Evolutionary conservation across 2,329 filamentous ascomycete species (phyloP), one percentile per base, ranked within the genome.

Genomic region (Nemania sp.): DNA sequence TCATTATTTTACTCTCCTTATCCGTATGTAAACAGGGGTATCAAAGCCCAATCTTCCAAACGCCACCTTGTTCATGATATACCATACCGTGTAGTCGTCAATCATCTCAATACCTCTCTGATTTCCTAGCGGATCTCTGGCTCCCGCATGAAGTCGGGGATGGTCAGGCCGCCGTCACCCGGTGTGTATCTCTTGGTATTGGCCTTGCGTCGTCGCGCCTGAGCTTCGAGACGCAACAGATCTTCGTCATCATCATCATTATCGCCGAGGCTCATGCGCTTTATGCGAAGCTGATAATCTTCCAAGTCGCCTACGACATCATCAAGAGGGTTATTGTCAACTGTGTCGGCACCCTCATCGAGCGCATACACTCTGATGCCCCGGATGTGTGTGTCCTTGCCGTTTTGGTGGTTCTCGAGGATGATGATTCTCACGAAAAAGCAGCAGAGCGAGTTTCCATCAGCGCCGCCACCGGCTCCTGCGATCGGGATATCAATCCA

Each of bases 391-490:
- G 94, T 99, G 70, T 99, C 94, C 71, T 99, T 99, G 60, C 94
- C 94, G 70, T 99, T 99, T 74, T 99, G 94, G 71, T 99, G 94
- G 68, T 99, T 99, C 75, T 97, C 94, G 46, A 93, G 82, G 43
- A 99, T 87, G 62, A 89, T 86, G 66, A 97, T 86, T 71, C 97
- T 92, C 23, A 99, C 80, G 24, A 97, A 84, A 75, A 93, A 96
- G 14, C 90, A 91, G 56, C 92, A 85, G 15, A 97, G 81, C 1
- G 92, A 89, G 64, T 86, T 88, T 34, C 81, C 88, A 66, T 84
- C 85, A 42, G 78, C 79, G 41, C 82, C 84, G 34, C 79, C 78
- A n/a, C 80, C 81, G 0, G 76, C 76, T 11, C 77, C 76, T 1
- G 70, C 69, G 15, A 83, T 73, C 19, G 90, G 85, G 1, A 97